Conservation (phyloP, 2,329 filamentous ascomycete genomes). For the Botrytis aclada region DNA sequence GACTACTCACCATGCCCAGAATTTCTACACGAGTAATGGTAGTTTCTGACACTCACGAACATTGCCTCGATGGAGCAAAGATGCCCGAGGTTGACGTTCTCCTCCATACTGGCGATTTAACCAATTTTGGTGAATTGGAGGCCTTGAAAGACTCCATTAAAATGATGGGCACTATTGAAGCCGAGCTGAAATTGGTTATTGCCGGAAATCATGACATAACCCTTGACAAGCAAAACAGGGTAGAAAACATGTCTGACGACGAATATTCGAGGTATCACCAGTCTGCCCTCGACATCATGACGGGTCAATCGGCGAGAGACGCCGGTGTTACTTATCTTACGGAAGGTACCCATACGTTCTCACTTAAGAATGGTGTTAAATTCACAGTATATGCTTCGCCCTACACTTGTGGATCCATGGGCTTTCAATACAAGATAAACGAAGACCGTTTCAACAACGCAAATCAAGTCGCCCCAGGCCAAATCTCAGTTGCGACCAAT, state of each 20-base stretch:
- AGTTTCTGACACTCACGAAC: slow-evolving; percentile 31
- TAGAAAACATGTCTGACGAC: slow-evolving; percentile 20
- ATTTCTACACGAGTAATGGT: slow-evolving; percentile 29
- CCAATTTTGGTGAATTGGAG: slow-evolving; percentile 33
- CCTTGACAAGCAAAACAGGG: neutral
- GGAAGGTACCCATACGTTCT: slow-evolving; percentile 27
- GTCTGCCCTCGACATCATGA: slow-evolving; percentile 18
- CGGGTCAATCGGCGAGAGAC: slow-evolving; percentile 15
- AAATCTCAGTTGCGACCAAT: slow-evolving; percentile 20
- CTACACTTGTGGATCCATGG: slow-evolving; percentile 24
- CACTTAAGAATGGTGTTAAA: slow-evolving; percentile 25
- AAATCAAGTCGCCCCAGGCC: slow-evolving; percentile 1
- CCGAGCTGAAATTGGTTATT: slow-evolving; percentile 58
- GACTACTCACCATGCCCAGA: slow-evolving; percentile 14
- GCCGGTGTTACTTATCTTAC: slow-evolving; percentile 26
- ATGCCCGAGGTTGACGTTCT: slow-evolving; percentile 38
- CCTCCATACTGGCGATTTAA: slow-evolving; percentile 42
- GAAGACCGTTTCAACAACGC: slow-evolving; percentile 26
- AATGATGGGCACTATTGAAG: slow-evolving; percentile 42
- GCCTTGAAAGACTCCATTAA: slow-evolving; percentile 33
- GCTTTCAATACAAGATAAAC: slow-evolving; percentile 26
- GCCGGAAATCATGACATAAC: slow-evolving; percentile 59
- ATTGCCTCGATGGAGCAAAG: slow-evolving; percentile 22
- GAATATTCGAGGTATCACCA: slow-evolving; percentile 15
- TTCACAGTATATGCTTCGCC: slow-evolving; percentile 33